A percentile compares a stretch with the other conserved stretches of the same genome.
Evolutionary conservation across 2,329 filamentous ascomycete species (phyloP).

Genomic region (Hymenoscyphus salicellus): DNA sequence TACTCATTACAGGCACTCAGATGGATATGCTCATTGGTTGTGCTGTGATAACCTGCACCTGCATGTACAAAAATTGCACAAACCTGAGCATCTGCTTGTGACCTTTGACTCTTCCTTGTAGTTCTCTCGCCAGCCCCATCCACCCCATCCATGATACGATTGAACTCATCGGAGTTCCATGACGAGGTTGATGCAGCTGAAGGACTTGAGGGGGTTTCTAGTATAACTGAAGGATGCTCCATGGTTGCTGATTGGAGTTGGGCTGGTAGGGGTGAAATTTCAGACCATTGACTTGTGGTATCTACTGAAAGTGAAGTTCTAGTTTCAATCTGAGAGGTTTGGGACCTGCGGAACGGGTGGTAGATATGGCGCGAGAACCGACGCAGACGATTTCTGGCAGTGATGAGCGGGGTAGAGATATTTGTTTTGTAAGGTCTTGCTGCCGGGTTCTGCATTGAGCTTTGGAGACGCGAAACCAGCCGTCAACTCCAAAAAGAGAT

Average conservation of each 20-base stretch:
- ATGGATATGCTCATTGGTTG: constrained; percentile 79
- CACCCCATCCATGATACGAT: constrained; percentile 32
- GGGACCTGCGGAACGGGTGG: constrained; percentile 20
- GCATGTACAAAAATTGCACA: constrained; percentile 93
- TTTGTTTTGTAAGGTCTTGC: constrained; percentile 9
- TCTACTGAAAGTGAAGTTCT: constrained; percentile 17
- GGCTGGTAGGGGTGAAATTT: not conserved
- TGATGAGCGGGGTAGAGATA: constrained; percentile 16
- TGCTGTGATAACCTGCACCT: constrained; percentile 89
- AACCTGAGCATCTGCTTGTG: constrained; percentile 35
- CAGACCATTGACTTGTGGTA: constrained; percentile 14
- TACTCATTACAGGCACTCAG: constrained; percentile 86
- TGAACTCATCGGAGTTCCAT: constrained; percentile 11
- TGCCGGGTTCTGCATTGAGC: constrained; percentile 16
- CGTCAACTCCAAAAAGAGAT: not conserved
- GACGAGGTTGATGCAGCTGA: not conserved
- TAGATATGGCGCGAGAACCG: constrained; percentile 22
- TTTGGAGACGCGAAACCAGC: constrained; percentile 1
- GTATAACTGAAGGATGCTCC: not conserved
- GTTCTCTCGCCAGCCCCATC: constrained; percentile 32
- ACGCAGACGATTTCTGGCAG: constrained; percentile 22
- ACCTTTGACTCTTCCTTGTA: constrained; percentile 20
- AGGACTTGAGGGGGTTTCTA: not conserved
- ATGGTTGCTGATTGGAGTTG: not conserved
- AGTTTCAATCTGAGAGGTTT: not conserved